phyloP scores from a whole-genome alignment of 495 filamentous ascomycete species.

The Trichoderma asperelloides region DNA sequence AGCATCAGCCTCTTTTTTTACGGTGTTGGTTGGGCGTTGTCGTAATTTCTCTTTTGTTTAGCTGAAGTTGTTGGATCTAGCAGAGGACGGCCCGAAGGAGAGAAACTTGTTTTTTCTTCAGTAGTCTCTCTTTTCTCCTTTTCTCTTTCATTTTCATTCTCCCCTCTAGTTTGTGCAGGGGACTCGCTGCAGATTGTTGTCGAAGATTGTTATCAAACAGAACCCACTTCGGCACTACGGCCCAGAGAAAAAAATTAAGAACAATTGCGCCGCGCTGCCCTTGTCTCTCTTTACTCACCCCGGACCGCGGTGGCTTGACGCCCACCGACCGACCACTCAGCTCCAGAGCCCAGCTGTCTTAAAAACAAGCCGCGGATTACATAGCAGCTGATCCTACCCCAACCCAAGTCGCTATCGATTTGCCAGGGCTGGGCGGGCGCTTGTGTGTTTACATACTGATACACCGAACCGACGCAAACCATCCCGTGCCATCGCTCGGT shows the following conservation, averaged over 20 bases:
- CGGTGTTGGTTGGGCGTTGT: too few relatives aligned
- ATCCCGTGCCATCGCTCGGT: background rate
- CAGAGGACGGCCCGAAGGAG: background rate
- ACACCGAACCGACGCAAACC: background rate
- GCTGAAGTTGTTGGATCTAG: background rate
- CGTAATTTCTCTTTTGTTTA: background rate
- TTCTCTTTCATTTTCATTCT: background rate
- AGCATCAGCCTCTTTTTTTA: too few relatives aligned
- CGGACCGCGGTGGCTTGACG: background rate
- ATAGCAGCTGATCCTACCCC: background rate
- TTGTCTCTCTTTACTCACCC: background rate
- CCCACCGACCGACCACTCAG: background rate
- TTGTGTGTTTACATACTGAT: background rate
- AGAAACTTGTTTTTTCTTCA: background rate
- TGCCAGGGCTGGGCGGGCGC: background rate
- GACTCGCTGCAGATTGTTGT: background rate
- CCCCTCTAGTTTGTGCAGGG: background rate
- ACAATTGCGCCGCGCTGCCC: background rate
- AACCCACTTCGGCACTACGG: background rate
- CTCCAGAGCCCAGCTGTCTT: background rate
- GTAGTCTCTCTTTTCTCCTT: background rate
- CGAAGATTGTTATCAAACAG: background rate
- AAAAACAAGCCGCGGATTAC: background rate
- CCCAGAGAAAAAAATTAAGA: background rate
- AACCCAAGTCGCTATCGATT: background rate